Evolutionary conservation across 2,329 filamentous ascomycete species (phyloP).

Genomic region (Cladosporium sp.): DNA sequence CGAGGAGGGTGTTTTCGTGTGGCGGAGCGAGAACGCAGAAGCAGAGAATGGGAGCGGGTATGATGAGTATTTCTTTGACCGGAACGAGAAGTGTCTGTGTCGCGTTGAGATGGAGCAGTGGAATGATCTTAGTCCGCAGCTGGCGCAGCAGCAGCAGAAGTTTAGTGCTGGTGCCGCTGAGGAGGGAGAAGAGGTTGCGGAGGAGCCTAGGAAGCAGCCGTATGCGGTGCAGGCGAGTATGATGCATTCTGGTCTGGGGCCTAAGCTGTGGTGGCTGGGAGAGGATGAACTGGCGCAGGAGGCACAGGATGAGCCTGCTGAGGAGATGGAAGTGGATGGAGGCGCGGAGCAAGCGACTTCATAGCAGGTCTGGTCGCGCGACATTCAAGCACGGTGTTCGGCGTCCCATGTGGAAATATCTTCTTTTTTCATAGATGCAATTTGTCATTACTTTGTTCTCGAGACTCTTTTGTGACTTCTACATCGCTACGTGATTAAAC

Average conservation of each 20-base stretch:
- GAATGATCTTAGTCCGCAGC: conserved; percentile 83
- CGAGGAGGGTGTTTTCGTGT: conserved; percentile 60
- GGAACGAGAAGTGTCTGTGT: conserved; percentile 82
- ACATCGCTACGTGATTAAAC: conserved; percentile 7
- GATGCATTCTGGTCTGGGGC: conserved; percentile 45
- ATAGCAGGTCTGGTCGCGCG: not conserved
- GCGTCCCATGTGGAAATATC: not conserved
- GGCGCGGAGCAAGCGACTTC: conserved; percentile 4
- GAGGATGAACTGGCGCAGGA: conserved; percentile 12
- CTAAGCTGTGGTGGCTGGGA: conserved; percentile 44
- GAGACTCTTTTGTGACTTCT: conserved; percentile 11
- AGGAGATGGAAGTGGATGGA: conserved; percentile 19
- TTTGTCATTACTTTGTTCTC: conserved; percentile 1
- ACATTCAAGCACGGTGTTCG: conserved; percentile 9
- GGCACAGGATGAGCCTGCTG: conserved; percentile 25
- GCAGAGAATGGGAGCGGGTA: conserved; percentile 49
- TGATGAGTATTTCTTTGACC: conserved; percentile 74
- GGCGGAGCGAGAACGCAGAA: conserved; percentile 52
- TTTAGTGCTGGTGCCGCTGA: conserved; percentile 30
- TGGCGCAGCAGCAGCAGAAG: conserved; percentile 52
- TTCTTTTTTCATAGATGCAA: not conserved
- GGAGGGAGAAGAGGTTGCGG: conserved; percentile 51
- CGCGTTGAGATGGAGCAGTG: conserved; percentile 83
- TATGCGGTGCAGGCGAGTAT: conserved; percentile 60
- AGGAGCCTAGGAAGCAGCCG: conserved; percentile 60